Percentiles rank a stretch among this genome's conserved stretches.
These are phyloP conservation scores for Talaromyces trachyspermus DNA, from an alignment of 495 filamentous ascomycete genomes.

Conservation along the genomic window DNA sequence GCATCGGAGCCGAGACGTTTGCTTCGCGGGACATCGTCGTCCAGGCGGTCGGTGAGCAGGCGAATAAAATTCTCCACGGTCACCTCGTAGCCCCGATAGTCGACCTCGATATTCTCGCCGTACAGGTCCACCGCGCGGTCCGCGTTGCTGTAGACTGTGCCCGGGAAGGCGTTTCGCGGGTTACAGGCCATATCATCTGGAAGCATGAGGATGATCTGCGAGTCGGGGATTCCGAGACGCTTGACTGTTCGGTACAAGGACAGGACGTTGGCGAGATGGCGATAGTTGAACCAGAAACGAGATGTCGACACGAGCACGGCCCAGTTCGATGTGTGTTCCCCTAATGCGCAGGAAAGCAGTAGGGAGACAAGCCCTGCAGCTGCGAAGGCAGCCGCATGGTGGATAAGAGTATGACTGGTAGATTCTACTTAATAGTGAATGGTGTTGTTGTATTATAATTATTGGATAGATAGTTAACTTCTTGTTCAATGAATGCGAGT, in stretches of 20 bases:
- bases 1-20: conserved; percentile 89
- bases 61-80: conserved; percentile 99
- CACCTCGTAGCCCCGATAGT: conserved; percentile 96
- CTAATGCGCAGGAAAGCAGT: neutral
- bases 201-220: conserved; percentile 98
- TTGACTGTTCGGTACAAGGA: conserved; percentile 98
- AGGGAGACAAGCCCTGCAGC: neutral
- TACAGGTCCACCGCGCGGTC: conserved; percentile 94
- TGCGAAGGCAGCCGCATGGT: neutral
- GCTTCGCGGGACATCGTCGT: conserved; percentile 85
- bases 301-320: conserved; percentile 97
- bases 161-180: conserved; percentile 93
- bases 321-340: conserved; percentile 95
- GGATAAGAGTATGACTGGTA: too few species aligned
- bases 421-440: too few species aligned
- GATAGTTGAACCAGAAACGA: conserved; percentile 99
- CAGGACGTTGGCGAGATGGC: conserved; percentile 94
- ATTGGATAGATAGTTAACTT: too few species aligned
- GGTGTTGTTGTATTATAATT: too few species aligned
- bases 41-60: conserved; percentile 85
- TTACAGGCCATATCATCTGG: conserved; percentile 99
- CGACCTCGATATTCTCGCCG: conserved; percentile 97
- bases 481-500: too few species aligned
- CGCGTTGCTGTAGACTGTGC: conserved; percentile 96
- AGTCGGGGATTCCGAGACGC: conserved; percentile 94